phyloP scores from a whole-genome alignment of 495 filamentous ascomycete species.

The Trichoderma asperelloides region DNA sequence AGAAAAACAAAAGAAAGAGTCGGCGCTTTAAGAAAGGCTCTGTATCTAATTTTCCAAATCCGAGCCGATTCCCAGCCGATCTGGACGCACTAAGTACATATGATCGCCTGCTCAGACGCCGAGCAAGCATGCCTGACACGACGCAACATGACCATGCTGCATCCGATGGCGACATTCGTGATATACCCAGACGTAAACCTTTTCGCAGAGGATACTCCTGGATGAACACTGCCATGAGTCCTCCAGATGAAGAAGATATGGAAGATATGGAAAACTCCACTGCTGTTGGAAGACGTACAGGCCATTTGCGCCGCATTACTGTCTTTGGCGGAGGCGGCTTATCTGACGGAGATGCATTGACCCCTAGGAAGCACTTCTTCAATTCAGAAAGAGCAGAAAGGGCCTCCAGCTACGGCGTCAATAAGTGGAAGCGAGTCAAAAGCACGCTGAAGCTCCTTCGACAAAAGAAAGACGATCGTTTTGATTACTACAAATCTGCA shows the following conservation, averaged over 20 bases:
- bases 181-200: conserved; percentile 51
- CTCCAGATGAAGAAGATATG: conserved; percentile 17
- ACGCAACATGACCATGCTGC: conserved; percentile 60
- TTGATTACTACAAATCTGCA: conserved; percentile 91
- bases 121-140: conserved; percentile 61
- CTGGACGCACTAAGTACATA: neutral
- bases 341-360: conserved; percentile 43
- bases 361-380: conserved; percentile 42
- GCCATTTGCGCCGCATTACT: conserved; percentile 67
- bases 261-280: conserved; percentile 34
- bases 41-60: conserved; percentile 22
- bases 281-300: conserved; percentile 50
- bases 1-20: conserved; percentile 47
- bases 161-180: conserved; percentile 84
- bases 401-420: conserved; percentile 68
- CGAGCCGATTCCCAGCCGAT: neutral
- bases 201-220: conserved; percentile 46
- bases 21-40: conserved; percentile 38
- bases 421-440: conserved; percentile 83
- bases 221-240: conserved; percentile 33
- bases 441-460: conserved; percentile 74
- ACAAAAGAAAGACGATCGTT: conserved; percentile 71
- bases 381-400: conserved; percentile 39
- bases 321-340: conserved; percentile 50
- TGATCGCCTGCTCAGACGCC: conserved; percentile 45